Base-by-base conservation (phyloP, 495 filamentous ascomycete genomes). In the Penicillium turbatum region DNA sequence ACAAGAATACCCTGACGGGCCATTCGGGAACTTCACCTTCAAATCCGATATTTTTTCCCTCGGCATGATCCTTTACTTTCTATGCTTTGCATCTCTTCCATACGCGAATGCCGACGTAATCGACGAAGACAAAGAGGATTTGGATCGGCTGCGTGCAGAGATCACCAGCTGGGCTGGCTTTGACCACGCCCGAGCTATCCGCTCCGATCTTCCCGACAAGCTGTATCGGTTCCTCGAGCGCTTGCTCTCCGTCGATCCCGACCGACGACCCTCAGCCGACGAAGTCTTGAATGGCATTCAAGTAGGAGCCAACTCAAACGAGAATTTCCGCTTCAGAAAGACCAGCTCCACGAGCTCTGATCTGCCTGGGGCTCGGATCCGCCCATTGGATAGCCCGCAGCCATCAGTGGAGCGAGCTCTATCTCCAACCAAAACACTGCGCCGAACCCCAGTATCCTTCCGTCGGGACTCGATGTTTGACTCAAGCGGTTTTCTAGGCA, bases 1-100 rank as follows among this genome's bases (percentile, higher is more conserved):
- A 37, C 84, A 77, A 52, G 82, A 89, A 40, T 67, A 75, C 36
- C 75, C 82, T 0, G 79, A 70, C 50, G 93, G 93, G 11, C 78
- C 78, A 10, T 87, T 87, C 57, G 91, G 88, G 5, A 95, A 97
- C 61, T 98, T 98, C 61, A 95, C 89, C 0, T 87, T 87, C 46
- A 98, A 97, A 62, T 96, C 91, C 0, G 93, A 98, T 65, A 87
- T 98, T 10, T 98, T 98, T 71, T 96, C 91, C 3, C 69, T 98
- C 0, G 93, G 93, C 31, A 96, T 98, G 93, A 97, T 97, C 39
- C 80, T 98, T 4, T 95, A 97, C 68, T 97, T 97, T 59, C 83
- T 97, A 72, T 97, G 95, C 65, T 98, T 97, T 66, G 89, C 88
- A 0, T 79, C 88, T 7, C 80, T 97, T 2, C 93, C 93, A 2